Evolutionary conservation across 2,329 filamentous ascomycete species (phyloP).

Genomic region (Neofusicoccum sp.): DNA sequence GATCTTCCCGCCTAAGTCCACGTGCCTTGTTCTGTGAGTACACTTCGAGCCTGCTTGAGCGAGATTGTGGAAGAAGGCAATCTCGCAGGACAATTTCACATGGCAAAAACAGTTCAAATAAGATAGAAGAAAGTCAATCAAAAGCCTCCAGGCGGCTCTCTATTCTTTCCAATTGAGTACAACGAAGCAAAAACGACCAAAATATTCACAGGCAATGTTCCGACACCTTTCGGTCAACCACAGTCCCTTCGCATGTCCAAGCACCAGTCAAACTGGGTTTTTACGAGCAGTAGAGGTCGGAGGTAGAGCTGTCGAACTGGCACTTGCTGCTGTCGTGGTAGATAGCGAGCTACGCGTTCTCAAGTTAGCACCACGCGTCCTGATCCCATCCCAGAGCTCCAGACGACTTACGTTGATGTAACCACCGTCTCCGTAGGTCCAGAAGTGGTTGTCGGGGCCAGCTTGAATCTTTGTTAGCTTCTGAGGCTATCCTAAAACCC

Average conservation of each 20-base stretch:
- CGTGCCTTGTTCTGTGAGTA: no score
- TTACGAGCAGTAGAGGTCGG: conserved; percentile 19
- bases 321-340: conserved; percentile 18
- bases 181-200: background rate
- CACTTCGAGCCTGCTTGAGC: no score
- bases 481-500: no score
- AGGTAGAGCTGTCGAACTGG: conserved; percentile 9
- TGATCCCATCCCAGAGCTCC: background rate
- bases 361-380: background rate
- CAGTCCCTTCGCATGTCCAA: background rate
- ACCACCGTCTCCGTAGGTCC: conserved; percentile 15
- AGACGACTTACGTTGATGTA: conserved; percentile 15
- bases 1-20: no score
- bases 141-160: no score
- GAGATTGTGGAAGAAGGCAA: no score
- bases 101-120: no score
- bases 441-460: conserved; percentile 18
- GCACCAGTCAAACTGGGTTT: background rate
- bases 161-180: background rate
- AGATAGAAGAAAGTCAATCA: no score
- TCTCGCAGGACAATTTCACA: no score
- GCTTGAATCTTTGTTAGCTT: background rate
- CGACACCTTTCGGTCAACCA: background rate
- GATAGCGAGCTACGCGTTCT: conserved; percentile 1
- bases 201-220: background rate